Conservation (phyloP, 2,329 filamentous ascomycete species). For the Zymoseptoria brevis region DNA sequence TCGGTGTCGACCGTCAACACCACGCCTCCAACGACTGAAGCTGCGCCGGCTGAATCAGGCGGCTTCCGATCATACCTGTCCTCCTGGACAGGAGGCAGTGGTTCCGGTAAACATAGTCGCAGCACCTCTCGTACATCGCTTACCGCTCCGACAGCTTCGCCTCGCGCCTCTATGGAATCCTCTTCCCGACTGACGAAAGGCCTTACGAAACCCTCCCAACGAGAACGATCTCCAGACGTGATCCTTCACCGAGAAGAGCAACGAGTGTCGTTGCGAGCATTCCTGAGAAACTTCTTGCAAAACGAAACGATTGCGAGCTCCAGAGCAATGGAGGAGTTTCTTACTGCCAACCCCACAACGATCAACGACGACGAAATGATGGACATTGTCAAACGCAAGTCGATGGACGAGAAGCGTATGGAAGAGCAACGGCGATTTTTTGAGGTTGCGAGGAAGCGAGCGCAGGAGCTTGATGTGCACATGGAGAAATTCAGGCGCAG, state of each 20-base stretch:
- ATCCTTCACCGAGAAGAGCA: constrained; percentile 80
- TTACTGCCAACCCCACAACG: constrained; percentile 63
- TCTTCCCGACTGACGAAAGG: constrained; percentile 12
- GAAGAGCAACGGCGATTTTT: constrained; percentile 93
- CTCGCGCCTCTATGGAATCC: constrained; percentile 28
- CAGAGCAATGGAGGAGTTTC: constrained; percentile 74
- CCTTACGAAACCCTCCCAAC: constrained; percentile 10
- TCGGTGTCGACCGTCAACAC: constrained; percentile 64
- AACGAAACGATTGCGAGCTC: constrained; percentile 79
- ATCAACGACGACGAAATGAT: constrained; percentile 73
- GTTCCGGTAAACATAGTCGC: constrained; percentile 32
- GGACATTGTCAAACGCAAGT: constrained; percentile 72
- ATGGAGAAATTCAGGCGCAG: constrained; percentile 76
- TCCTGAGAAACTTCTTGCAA: constrained; percentile 75
- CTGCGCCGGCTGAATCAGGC: constrained; percentile 14
- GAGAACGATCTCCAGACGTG: constrained; percentile 13
- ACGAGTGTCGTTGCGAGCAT: constrained; percentile 82
- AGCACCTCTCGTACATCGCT: constrained; percentile 35
- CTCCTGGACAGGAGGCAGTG: constrained; percentile 26
- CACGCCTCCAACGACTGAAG: constrained; percentile 22
- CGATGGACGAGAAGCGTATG: constrained; percentile 77
- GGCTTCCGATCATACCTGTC: constrained; percentile 39
- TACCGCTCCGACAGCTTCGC: constrained; percentile 16
- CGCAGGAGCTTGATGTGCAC: constrained; percentile 88
- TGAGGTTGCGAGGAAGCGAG: constrained; percentile 83